Conservation (phyloP, 495 filamentous ascomycete species). For the Aspergillus conjunctus region DNA sequence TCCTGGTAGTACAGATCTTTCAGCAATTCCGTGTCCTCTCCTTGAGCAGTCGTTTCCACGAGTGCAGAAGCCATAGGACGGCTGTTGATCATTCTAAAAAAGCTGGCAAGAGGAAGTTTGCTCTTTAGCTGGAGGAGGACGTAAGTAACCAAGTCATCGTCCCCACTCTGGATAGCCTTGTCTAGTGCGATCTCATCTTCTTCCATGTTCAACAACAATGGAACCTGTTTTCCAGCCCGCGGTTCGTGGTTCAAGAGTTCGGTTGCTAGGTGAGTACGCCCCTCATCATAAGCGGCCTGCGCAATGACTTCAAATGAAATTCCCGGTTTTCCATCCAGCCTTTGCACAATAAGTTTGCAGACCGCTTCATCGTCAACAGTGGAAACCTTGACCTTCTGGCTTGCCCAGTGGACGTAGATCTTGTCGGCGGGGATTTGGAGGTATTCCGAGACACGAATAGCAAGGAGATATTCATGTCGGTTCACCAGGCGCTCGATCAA, state of each 20-base stretch:
- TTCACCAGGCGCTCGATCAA: slow-evolving; percentile 83
- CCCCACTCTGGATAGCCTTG: slow-evolving; percentile 94
- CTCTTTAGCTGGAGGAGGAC: slow-evolving; percentile 88
- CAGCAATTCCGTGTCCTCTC: slow-evolving; percentile 77
- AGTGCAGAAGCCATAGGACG: slow-evolving; percentile 86
- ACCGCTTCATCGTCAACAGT: slow-evolving; percentile 85
- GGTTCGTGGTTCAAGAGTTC: slow-evolving; percentile 91
- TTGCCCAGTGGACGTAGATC: slow-evolving; percentile 96
- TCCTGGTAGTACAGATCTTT: slow-evolving; percentile 99
- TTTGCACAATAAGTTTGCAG: slow-evolving; percentile 82
- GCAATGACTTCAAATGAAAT: slow-evolving; percentile 96
- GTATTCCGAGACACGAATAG: slow-evolving; percentile 86
- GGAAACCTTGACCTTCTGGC: slow-evolving; percentile 85
- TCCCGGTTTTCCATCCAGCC: slow-evolving; percentile 80
- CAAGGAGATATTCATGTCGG: slow-evolving; percentile 87
- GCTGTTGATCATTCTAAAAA: slow-evolving; percentile 89
- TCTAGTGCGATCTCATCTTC: slow-evolving; percentile 95
- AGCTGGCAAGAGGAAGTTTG: slow-evolving; percentile 84
- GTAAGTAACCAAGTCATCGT: slow-evolving; percentile 87
- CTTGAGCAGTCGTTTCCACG: slow-evolving; percentile 78
- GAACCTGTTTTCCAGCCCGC: slow-evolving; percentile 91
- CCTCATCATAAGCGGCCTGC: slow-evolving; percentile 93
- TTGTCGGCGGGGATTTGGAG: slow-evolving; percentile 81
- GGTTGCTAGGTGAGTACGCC: slow-evolving; percentile 80
- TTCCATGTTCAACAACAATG: slow-evolving; percentile 91